Evolutionary conservation across 2,329 filamentous ascomycete genomes (phyloP).

Genomic region (Stachybotrys elegans): DNA sequence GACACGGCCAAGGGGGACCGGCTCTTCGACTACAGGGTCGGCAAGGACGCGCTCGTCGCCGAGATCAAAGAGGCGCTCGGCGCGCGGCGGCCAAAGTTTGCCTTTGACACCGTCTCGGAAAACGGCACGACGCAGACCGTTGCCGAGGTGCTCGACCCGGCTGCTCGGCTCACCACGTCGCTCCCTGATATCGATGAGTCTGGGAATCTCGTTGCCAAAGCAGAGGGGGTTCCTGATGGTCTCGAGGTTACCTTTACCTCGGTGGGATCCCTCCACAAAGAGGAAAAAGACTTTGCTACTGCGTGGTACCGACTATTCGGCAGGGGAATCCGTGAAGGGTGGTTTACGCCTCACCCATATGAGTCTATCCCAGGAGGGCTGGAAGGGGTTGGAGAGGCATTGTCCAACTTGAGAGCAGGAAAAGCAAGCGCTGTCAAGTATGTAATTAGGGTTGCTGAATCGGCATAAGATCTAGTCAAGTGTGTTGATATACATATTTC

Average conservation of each 20-base stretch:
- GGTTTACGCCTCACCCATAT: not conserved
- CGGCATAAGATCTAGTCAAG: too few species aligned
- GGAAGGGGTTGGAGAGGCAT: not conserved
- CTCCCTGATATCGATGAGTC: not conserved
- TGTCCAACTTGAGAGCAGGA: not conserved
- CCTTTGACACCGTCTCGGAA: not conserved
- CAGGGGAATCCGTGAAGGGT: not conserved
- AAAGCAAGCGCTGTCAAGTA: slow-evolving; percentile 2
- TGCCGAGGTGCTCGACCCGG: not conserved
- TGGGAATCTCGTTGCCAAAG: too few species aligned
- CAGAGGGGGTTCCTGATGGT: not conserved
- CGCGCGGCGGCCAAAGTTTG: not conserved
- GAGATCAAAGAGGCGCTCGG: not conserved
- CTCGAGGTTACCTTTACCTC: not conserved
- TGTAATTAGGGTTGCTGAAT: not conserved
- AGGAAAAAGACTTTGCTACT: not conserved
- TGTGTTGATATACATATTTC: too few species aligned
- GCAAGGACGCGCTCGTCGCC: not conserved
- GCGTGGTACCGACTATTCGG: not conserved
- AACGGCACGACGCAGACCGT: not conserved
- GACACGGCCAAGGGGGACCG: not conserved
- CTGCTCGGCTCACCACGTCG: not conserved
- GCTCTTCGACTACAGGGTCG: not conserved
- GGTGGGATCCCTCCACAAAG: not conserved
- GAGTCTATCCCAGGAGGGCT: not conserved